Percentiles rank a stretch among this genome's conserved stretches.
Evolutionary conservation across 2,329 filamentous ascomycete genomes (phyloP).

Genomic region (Ustulina deusta): DNA sequence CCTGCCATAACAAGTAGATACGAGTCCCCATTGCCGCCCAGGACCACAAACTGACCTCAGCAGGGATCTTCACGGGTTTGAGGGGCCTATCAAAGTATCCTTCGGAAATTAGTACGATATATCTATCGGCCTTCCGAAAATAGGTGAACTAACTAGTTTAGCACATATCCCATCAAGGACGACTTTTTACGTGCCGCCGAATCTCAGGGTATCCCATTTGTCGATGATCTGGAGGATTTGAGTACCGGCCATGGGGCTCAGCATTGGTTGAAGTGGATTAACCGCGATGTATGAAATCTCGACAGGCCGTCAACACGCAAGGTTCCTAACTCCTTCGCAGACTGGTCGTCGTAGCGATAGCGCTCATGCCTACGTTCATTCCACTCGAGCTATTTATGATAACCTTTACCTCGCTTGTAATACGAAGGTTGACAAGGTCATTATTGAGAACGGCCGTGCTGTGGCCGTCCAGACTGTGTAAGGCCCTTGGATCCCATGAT

Average conservation of each 20-base stretch:
- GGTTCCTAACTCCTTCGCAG: constrained; percentile 46
- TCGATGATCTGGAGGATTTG: constrained; percentile 82
- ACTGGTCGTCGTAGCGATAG: constrained; percentile 80
- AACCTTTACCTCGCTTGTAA: constrained; percentile 80
- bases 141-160: constrained; percentile 38
- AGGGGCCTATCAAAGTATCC: constrained; percentile 84
- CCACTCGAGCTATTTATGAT: constrained; percentile 75
- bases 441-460: constrained; percentile 78
- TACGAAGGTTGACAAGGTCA: constrained; percentile 82
- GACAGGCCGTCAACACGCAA: background rate
- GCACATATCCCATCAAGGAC: constrained; percentile 82
- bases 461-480: constrained; percentile 77
- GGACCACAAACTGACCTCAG: constrained; percentile 32
- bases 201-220: constrained; percentile 77
- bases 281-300: constrained; percentile 64
- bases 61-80: constrained; percentile 78
- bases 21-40: background rate
- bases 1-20: constrained; percentile 67
- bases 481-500: constrained; percentile 47
- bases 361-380: constrained; percentile 82
- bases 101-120: constrained; percentile 74
- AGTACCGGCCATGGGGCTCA: constrained; percentile 77
- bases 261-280: constrained; percentile 90
- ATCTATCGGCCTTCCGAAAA: background rate
- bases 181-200: constrained; percentile 81